A percentile compares a stretch with the other conserved stretches of the same genome.
Evolutionary conservation across 2,329 filamentous ascomycete species (phyloP).

Genomic region (Phialemoniopsis sp.): DNA sequence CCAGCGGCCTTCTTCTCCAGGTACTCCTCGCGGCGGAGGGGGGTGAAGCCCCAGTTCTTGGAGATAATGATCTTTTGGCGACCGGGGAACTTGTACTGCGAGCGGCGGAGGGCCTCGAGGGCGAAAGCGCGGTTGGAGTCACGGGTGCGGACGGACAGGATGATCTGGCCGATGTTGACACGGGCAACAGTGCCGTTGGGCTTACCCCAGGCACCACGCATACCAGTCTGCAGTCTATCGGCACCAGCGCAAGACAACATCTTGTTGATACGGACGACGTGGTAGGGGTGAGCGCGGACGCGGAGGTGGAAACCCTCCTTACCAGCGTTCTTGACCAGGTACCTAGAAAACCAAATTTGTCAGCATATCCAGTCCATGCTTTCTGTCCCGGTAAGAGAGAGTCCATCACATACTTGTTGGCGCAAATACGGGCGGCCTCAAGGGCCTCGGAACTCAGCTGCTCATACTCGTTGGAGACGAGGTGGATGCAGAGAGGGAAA

Average conservation of each 20-base stretch:
- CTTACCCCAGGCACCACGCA: conserved; percentile 99
- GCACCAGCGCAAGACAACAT: conserved; percentile 99
- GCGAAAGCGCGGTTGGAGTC: conserved; percentile 88
- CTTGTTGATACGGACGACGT: conserved; percentile 99
- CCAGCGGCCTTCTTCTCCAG: conserved; percentile 90
- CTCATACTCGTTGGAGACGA: conserved; percentile 99
- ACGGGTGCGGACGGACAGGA: conserved; percentile 95
- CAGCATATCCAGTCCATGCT: not conserved
- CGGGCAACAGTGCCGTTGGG: conserved; percentile 97
- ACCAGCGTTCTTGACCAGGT: conserved; percentile 67
- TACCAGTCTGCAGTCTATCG: conserved; percentile 99
- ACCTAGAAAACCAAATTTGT: no score
- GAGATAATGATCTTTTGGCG: conserved; percentile 99
- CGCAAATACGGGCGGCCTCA: conserved; percentile 99
- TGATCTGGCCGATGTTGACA: conserved; percentile 99
- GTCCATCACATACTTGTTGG: conserved; percentile 71
- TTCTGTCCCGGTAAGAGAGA: not conserved
- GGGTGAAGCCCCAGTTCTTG: conserved; percentile 99
- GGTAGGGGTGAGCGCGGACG: conserved; percentile 93
- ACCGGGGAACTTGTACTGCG: conserved; percentile 99
- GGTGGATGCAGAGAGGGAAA: conserved; percentile 98
- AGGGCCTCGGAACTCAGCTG: conserved; percentile 99
- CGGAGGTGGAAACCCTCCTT: conserved; percentile 74
- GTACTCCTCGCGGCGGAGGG: conserved; percentile 96
- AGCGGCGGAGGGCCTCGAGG: conserved; percentile 97